These are phyloP conservation scores for Xerocomellus amylosporus DNA, from an alignment of 768 basidiomycete genomes.

Conservation along the genomic window DNA sequence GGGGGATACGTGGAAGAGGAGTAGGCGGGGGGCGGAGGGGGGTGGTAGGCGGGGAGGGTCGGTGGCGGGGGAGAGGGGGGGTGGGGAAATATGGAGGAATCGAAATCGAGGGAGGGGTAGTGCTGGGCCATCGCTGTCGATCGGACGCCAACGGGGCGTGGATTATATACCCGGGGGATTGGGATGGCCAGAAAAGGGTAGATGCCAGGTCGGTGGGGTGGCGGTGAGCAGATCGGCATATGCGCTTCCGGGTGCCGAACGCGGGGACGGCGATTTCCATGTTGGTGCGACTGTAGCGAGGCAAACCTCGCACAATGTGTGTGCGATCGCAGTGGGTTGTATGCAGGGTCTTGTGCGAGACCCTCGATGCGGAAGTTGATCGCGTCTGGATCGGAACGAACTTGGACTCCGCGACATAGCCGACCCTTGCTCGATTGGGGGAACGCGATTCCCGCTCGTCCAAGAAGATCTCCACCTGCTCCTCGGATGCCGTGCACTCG, in stretches of 20 bases:
- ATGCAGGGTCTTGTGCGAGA: not conserved
- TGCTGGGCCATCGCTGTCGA: slow-evolving; percentile 22
- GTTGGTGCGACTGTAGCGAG: not conserved
- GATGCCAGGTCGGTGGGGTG: not conserved
- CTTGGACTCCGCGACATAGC: slow-evolving; percentile 23
- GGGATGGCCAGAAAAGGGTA: slow-evolving; percentile 14
- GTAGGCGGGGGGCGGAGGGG: not conserved
- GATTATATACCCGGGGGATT: slow-evolving; percentile 18
- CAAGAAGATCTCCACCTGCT: slow-evolving; percentile 5
- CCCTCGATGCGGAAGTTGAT: slow-evolving; percentile 20
- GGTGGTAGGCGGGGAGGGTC: slow-evolving; percentile 12
- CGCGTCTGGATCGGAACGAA: slow-evolving; percentile 24
- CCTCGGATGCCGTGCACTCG: slow-evolving; percentile 26
- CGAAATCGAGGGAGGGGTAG: slow-evolving; percentile 10
- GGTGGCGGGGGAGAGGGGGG: not conserved
- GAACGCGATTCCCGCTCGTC: not conserved
- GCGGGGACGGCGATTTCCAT: not conserved
- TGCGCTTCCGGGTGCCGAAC: slow-evolving; percentile 1
- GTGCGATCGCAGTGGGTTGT: not conserved
- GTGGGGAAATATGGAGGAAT: slow-evolving; percentile 4
- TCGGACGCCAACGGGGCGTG: not conserved
- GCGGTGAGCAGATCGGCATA: slow-evolving; percentile 21
- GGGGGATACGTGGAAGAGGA: not conserved
- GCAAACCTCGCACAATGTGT: not conserved
- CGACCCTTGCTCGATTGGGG: slow-evolving; percentile 1